Conservation (phyloP, 1,284 basidiomycete genomes). For the Fomes fomentarius region DNA sequence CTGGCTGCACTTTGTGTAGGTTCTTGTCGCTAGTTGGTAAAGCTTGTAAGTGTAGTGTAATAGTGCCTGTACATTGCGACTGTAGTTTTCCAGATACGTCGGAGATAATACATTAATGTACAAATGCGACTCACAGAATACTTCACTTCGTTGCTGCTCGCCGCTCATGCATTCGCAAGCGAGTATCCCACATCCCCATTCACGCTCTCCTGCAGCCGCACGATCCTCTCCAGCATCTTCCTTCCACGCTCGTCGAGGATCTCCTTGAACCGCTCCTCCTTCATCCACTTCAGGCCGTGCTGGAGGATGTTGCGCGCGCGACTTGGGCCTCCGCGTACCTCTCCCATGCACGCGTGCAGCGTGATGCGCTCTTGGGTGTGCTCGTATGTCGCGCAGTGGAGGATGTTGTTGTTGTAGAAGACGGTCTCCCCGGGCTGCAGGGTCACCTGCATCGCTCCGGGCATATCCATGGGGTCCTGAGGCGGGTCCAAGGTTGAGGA, state of each 20-base stretch:
- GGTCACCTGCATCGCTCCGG: slow-evolving; percentile 60
- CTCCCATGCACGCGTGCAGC: slow-evolving; percentile 76
- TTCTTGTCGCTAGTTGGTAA: too few relatives aligned
- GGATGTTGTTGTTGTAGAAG: slow-evolving; percentile 83
- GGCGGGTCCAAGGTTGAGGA: slow-evolving; percentile 62
- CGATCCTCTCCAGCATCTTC: slow-evolving; percentile 64
- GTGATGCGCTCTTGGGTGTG: slow-evolving; percentile 61
- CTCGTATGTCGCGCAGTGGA: slow-evolving; percentile 75
- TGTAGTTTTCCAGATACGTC: too few relatives aligned
- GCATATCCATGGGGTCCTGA: slow-evolving; percentile 66
- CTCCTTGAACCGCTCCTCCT: slow-evolving; percentile 54
- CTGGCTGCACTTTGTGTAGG: not conserved
- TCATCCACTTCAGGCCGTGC: slow-evolving; percentile 80
- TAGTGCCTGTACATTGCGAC: too few relatives aligned
- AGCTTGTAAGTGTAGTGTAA: too few relatives aligned
- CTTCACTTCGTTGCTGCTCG: too few relatives aligned
- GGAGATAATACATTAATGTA: too few relatives aligned
- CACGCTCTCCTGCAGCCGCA: slow-evolving; percentile 56
- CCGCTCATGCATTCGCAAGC: slow-evolving; percentile 34
- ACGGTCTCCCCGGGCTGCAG: slow-evolving; percentile 76
- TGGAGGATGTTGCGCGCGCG: slow-evolving; percentile 82
- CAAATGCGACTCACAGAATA: too few relatives aligned
- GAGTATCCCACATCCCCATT: slow-evolving; percentile 58
- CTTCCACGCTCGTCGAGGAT: slow-evolving; percentile 51
- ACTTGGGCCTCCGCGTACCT: slow-evolving; percentile 59